These are phyloP conservation scores for Aspergillus ustus DNA, from an alignment of 2,329 filamentous ascomycete genomes.

Conservation along the genomic window DNA sequence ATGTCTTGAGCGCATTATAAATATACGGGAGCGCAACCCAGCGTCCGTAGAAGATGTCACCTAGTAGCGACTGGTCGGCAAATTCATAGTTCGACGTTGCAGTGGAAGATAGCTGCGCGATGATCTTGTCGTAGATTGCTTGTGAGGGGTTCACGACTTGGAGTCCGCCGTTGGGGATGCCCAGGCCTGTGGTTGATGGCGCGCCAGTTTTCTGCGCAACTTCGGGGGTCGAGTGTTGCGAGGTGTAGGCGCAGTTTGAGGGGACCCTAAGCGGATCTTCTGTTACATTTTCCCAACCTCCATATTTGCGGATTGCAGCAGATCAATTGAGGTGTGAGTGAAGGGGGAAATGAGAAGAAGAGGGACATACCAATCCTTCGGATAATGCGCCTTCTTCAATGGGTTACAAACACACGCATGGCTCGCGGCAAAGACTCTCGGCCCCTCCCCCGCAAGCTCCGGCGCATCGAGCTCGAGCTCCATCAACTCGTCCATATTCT, in stretches of 20 bases:
- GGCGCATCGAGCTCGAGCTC: conserved; percentile 72
- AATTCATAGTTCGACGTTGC: conserved; percentile 7
- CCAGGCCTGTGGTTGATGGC: conserved; percentile 55
- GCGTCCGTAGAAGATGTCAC: conserved; percentile 5
- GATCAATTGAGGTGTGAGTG: not conserved
- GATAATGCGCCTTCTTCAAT: conserved; percentile 27
- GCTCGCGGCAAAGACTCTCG: conserved; percentile 60
- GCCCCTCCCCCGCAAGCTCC: conserved; percentile 24
- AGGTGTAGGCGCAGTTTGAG: conserved; percentile 65
- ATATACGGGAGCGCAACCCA: conserved; percentile 62
- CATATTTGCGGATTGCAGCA: too few relatives aligned
- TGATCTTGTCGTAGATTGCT: conserved; percentile 57
- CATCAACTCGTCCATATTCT: conserved; percentile 94
- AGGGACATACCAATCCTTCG: conserved; percentile 53
- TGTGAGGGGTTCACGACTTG: conserved; percentile 65
- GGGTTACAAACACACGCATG: conserved; percentile 30
- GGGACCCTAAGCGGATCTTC: conserved; percentile 41
- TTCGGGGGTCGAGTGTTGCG: conserved; percentile 53
- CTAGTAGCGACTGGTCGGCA: conserved; percentile 15
- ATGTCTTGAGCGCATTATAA: conserved; percentile 65
- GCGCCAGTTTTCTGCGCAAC: conserved; percentile 49
- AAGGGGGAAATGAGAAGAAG: conserved; percentile 16
- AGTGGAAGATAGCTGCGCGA: conserved; percentile 45
- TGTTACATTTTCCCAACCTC: too few relatives aligned
- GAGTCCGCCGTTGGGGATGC: conserved; percentile 64